Evolutionary conservation across 371 early-diverging fungal species (phyloP).

Genomic region (Haplosporangium sp.): DNA sequence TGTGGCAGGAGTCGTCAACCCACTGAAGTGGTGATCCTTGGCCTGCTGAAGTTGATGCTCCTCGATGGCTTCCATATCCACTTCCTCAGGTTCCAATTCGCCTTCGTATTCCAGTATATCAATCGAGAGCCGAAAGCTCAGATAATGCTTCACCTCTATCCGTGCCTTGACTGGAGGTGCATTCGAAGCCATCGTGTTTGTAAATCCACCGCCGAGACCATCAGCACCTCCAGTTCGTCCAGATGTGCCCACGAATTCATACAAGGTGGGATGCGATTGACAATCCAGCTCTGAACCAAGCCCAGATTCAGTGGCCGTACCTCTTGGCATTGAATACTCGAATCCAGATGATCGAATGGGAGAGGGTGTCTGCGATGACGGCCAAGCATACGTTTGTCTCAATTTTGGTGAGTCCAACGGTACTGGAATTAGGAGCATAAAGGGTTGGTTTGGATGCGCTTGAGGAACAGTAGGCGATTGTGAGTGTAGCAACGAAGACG

Average conservation of each 20-base stretch:
- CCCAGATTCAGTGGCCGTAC: neutral
- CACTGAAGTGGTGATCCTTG: constrained; percentile 5
- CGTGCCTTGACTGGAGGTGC: constrained; percentile 14
- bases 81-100: constrained; percentile 33
- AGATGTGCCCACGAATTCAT: neutral
- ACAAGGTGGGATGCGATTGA: constrained; percentile 1
- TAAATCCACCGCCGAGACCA: neutral
- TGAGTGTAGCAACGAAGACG: neutral
- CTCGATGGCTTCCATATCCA: constrained; percentile 24
- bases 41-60: constrained; percentile 22
- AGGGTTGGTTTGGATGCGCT: constrained; percentile 13
- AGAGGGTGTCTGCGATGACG: constrained; percentile 23
- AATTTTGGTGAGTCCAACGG: constrained; percentile 32
- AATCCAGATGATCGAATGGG: neutral
- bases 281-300: constrained; percentile 17
- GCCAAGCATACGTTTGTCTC: constrained; percentile 43
- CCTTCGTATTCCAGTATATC: constrained; percentile 49
- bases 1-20: neutral
- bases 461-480: neutral
- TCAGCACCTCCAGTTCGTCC: neutral
- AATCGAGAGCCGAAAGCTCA: constrained; percentile 39
- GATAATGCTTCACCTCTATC: constrained; percentile 45
- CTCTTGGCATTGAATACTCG: neutral
- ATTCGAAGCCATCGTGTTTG: neutral
- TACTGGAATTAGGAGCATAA: constrained; percentile 37